Evolutionary conservation across 345 rosid species (phyloP), one percentile per base, ranked within the genome.

Genomic region (Geranium brycei): DNA sequence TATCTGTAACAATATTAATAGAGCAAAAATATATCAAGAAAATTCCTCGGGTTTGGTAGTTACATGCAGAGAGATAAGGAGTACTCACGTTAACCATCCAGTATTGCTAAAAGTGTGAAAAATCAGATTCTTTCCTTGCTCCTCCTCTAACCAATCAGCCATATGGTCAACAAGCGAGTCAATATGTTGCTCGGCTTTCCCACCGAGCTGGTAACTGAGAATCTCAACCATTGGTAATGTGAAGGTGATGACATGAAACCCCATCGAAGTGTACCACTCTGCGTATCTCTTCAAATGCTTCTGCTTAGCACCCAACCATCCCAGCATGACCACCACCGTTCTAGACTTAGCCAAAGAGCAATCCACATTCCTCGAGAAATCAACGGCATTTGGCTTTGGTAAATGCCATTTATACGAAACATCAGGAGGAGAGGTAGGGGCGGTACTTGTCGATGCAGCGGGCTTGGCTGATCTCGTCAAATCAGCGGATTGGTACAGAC

Each of bases 281-380:
- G 99, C 99, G 76, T 95, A 95, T 75, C 80, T 87, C 75, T 80
- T 87, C 31, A 95, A 75, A 82, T 95, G 99, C 60, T 81, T 91
- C 82, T 95, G 99, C 84, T 85, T 95, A 0, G 99, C 87, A 57
- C 99, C 99, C 72, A 95, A 76, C 99, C 99, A 95, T 69, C 99
- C 99, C 38, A 95, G 76, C 83, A 95, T 73, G 51, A 95, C 92
- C 59, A 95, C 99, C 28, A 91, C 95, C 0, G 96, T 95, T 72
- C 89, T 83, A 35, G 85, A 86, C 81, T 91, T 95, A 41, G 58
- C 84, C 0, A 62, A 69, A 0, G 74, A 79, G 74, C 97, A 86
- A 14, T 71, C 83, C 19, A 85, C 80, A 38, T 71, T 72, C 10
- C 86, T 79, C 23, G 82, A 76, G 57, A 82, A 47, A 82, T 83